Conservation (phyloP, 2,329 filamentous ascomycete species). For the Ophiosphaerella korrae region DNA sequence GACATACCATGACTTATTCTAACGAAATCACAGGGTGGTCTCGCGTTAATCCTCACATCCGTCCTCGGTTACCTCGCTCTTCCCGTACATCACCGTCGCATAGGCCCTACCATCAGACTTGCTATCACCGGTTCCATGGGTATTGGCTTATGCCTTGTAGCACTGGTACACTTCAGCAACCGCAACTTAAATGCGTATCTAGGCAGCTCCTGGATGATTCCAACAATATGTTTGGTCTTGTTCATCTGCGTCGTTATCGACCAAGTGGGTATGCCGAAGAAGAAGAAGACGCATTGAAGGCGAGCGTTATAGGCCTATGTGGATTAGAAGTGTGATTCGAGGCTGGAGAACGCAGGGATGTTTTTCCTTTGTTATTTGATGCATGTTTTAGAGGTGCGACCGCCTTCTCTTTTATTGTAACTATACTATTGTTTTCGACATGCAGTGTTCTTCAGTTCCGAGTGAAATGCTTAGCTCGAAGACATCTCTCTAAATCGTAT, state of each 20-base stretch:
- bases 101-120: conserved; percentile 27
- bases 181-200: conserved; percentile 20
- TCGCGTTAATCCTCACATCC: conserved; percentile 29
- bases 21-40: conserved; percentile 22
- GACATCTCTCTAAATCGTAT: conserved; percentile 1
- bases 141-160: conserved; percentile 29
- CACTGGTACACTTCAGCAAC: conserved; percentile 22
- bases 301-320: too few species aligned
- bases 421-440: too few species aligned
- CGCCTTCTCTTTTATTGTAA: too few species aligned
- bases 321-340: not conserved
- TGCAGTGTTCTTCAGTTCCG: not conserved
- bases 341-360: not conserved
- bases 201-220: conserved; percentile 36
- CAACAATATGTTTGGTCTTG: conserved; percentile 32
- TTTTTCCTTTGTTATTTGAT: not conserved
- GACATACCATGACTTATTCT: conserved; percentile 29
- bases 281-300: conserved; percentile 18
- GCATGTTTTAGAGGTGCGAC: too few species aligned
- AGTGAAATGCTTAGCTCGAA: not conserved
- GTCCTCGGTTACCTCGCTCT: conserved; percentile 36
- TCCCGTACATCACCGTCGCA: conserved; percentile 23
- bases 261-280: conserved; percentile 13
- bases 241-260: conserved; percentile 32
- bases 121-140: conserved; percentile 26